Evolutionary conservation across 1,284 basidiomycete genomes (phyloP).

Genomic region (Sphaerobolus stellatus): DNA sequence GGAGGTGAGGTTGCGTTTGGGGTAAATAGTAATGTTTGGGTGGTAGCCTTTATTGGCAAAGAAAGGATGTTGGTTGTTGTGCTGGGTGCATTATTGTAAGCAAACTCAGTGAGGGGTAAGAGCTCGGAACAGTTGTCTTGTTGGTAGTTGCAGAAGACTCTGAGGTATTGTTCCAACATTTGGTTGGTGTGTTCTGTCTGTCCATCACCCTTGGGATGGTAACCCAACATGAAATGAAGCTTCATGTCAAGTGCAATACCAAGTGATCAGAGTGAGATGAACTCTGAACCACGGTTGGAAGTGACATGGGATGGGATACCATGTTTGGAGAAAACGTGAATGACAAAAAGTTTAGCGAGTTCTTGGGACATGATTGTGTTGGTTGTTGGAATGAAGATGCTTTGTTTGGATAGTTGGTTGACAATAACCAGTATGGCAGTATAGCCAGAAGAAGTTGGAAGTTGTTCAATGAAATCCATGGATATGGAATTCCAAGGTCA

Average conservation of each 20-base stretch:
- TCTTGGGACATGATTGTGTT: slow-evolving; percentile 5
- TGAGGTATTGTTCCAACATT: slow-evolving; percentile 40
- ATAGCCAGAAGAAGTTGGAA: slow-evolving; percentile 26
- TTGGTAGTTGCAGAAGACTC: slow-evolving; percentile 32
- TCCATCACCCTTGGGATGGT: slow-evolving; percentile 32
- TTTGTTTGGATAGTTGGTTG: slow-evolving; percentile 33
- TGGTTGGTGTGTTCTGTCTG: slow-evolving; percentile 37
- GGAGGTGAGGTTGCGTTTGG: slow-evolving; percentile 26
- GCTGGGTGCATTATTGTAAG: slow-evolving; percentile 17
- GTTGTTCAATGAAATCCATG: slow-evolving; percentile 27
- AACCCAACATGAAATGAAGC: slow-evolving; percentile 17
- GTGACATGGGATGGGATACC: slow-evolving; percentile 30
- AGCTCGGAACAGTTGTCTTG: slow-evolving; percentile 23
- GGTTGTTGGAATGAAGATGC: background rate
- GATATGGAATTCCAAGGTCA: slow-evolving; percentile 41
- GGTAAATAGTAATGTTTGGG: slow-evolving; percentile 28
- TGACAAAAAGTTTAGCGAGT: slow-evolving; percentile 29
- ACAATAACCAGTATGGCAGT: slow-evolving; percentile 36
- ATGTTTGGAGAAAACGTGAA: slow-evolving; percentile 30
- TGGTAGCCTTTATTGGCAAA: slow-evolving; percentile 38
- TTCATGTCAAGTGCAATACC: background rate
- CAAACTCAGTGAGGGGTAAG: slow-evolving; percentile 46
- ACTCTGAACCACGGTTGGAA: slow-evolving; percentile 29
- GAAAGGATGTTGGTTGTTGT: slow-evolving; percentile 34
- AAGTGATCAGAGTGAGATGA: slow-evolving; percentile 7